Percentiles rank a stretch among this genome's conserved stretches.
phyloP scores from a whole-genome alignment of 148 eudicot genomes.

The Polygonum aviculare region DNA sequence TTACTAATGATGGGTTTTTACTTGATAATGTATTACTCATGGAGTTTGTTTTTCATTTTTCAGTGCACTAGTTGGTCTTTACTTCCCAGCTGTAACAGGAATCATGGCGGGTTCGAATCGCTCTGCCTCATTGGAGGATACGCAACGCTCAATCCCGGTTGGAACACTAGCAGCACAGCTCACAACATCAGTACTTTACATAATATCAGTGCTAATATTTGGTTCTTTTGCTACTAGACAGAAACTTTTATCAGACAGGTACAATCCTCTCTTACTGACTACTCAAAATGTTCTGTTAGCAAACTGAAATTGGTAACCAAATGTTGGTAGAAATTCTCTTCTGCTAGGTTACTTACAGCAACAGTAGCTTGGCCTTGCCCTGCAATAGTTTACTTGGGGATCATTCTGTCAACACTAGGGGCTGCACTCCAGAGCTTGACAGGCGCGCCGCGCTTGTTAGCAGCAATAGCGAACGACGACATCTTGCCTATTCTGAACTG shows the following conservation, averaged over 20 bases:
- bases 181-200: slow-evolving; percentile 54
- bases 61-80: slow-evolving; percentile 98
- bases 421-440: slow-evolving; percentile 96
- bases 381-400: slow-evolving; percentile 69
- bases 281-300: not conserved
- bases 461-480: slow-evolving; percentile 97
- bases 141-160: slow-evolving; percentile 86
- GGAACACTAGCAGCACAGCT: slow-evolving; percentile 93
- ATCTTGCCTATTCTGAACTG: slow-evolving; percentile 89
- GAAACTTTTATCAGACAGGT: slow-evolving; percentile 95
- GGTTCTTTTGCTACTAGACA: slow-evolving; percentile 92
- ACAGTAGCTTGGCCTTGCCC: slow-evolving; percentile 95
- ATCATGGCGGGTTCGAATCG: slow-evolving; percentile 99
- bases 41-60: slow-evolving; percentile 11
- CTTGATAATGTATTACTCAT: not conserved
- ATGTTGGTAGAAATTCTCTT: not conserved
- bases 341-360: slow-evolving; percentile 83
- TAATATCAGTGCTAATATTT: slow-evolving; percentile 67
- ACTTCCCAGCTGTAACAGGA: slow-evolving; percentile 98
- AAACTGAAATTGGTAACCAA: not conserved
- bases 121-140: slow-evolving; percentile 81
- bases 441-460: slow-evolving; percentile 91
- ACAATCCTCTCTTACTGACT: slow-evolving; percentile 8
- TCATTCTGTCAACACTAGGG: slow-evolving; percentile 91
- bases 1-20: not conserved